These are phyloP conservation scores for Meyerozyma smithsonii DNA, from an alignment of 1,139 yeast species.

Conservation along the genomic window DNA sequence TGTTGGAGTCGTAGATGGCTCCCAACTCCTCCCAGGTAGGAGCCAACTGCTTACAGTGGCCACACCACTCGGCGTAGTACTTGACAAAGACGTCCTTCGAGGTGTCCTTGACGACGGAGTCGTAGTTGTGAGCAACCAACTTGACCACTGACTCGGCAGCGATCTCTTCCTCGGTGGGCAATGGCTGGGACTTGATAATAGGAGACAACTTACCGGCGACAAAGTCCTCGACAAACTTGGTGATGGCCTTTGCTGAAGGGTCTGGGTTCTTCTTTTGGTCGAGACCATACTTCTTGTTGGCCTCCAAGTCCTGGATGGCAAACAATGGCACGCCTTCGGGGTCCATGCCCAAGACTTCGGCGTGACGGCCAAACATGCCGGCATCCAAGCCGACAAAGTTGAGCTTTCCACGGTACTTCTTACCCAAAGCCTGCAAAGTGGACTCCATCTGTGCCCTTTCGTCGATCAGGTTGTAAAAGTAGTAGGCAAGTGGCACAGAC, in stretches of 20 bases:
- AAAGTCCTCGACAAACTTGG: constrained; percentile 61
- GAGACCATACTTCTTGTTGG: constrained; percentile 74
- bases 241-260: constrained; percentile 40
- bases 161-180: constrained; percentile 63
- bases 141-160: constrained; percentile 72
- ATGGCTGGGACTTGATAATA: constrained; percentile 76
- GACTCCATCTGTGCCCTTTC: constrained; percentile 56
- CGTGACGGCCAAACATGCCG: constrained; percentile 76
- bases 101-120: constrained; percentile 59
- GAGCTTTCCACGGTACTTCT: constrained; percentile 71
- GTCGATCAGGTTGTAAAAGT: constrained; percentile 70
- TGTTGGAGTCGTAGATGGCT: constrained; percentile 50
- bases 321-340: constrained; percentile 82
- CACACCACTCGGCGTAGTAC: constrained; percentile 99
- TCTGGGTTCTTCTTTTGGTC: constrained; percentile 40
- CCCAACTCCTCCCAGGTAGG: constrained; percentile 91
- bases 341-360: constrained; percentile 80
- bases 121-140: constrained; percentile 83
- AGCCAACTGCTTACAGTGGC: constrained; percentile 94
- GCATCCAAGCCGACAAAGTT: constrained; percentile 92
- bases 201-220: constrained; percentile 64
- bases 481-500: constrained; percentile 77
- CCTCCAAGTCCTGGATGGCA: constrained; percentile 70
- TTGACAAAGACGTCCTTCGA: constrained; percentile 85
- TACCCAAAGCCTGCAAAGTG: constrained; percentile 59